phyloP scores from a whole-genome alignment of 2,329 filamentous ascomycete genomes.

The Tolypocladium cylindrosporum region DNA sequence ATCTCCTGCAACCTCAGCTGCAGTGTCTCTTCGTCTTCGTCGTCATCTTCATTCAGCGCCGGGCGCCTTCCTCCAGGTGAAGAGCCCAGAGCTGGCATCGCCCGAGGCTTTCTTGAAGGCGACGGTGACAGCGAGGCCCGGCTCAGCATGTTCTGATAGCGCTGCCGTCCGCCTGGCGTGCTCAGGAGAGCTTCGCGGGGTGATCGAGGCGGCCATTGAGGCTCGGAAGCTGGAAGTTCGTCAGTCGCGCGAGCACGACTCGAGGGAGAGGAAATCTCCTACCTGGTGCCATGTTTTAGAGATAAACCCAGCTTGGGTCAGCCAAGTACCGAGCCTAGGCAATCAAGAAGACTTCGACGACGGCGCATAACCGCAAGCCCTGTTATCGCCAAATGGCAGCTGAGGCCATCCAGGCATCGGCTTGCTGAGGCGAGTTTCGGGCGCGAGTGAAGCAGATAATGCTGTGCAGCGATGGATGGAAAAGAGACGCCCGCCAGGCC shows the following conservation, averaged over 20 bases:
- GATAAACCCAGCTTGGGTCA: not conserved
- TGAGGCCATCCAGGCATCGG: not conserved
- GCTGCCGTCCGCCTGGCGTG: constrained; percentile 71
- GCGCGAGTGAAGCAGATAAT: not conserved
- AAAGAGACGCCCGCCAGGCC: not conserved
- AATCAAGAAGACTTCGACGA: not conserved
- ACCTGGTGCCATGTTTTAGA: constrained; percentile 9
- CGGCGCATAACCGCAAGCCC: constrained; percentile 7
- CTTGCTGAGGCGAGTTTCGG: not conserved
- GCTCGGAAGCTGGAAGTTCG: constrained; percentile 26
- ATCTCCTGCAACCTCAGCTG: constrained; percentile 82
- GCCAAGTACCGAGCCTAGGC: constrained; percentile 1
- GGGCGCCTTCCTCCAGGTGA: constrained; percentile 15
- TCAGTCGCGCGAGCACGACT: not conserved
- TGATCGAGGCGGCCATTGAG: constrained; percentile 58
- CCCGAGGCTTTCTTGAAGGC: constrained; percentile 28
- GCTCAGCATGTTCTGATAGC: constrained; percentile 58
- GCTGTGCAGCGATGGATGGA: not conserved
- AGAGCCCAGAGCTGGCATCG: constrained; percentile 2
- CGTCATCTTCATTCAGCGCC: constrained; percentile 33
- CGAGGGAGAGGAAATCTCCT: not conserved
- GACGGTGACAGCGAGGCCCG: constrained; percentile 60
- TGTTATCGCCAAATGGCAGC: constrained; percentile 3
- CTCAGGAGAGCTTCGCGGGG: constrained; percentile 54
- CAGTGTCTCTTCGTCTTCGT: constrained; percentile 83